Evolutionary conservation across 768 basidiomycete species (phyloP), one percentile per base, ranked within the genome.

Genomic region (Artomyces pyxidatus): DNA sequence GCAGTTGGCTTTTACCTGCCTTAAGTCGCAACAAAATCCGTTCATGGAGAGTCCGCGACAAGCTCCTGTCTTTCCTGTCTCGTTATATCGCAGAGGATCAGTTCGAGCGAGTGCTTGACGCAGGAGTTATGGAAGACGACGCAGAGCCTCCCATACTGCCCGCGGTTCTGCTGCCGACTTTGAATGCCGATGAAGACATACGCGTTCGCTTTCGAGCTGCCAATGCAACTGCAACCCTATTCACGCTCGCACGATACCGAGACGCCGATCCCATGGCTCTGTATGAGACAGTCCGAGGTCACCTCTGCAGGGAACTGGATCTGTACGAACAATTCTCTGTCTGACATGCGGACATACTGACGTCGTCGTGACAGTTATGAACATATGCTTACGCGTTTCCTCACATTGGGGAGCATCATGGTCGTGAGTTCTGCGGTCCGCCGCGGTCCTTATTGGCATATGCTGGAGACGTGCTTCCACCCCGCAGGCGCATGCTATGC

Each of bases 371-470:
- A 25, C 28, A 45, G 43, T 17, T 82, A 77, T 55, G 92, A 96
- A 61, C 67, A 71, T 30, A 87, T 88, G 71, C 68, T 87, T 45
- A 90, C 84, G 10, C 79, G 83, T 37, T 72, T 83, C 25, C 70
- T 91, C 25, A 79, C 74, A 17, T 69, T 87, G 12, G 85, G 80
- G 23, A 91, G 89, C 65, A 77, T 84, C 54, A 83, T 89, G 75
- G 75, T 96, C 35, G 75, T 80, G 16, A 86, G 83, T 59, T 84
- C 89, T 1, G 75, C 77, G 1, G 76, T 85, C 19, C 76, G 94
- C 23, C 80, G 89, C 14, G 86, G 82, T 3, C 77, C 91, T 1
- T 92, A 95, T 60, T 93, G 86, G 81, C 85, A 95, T 63, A 62
- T 98, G 42, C 68, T 97, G 51, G 91, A 94, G 62, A 76, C 78